phyloP scores from a whole-genome alignment of 306 rosid genomes.

The Albizia julibrissin region DNA sequence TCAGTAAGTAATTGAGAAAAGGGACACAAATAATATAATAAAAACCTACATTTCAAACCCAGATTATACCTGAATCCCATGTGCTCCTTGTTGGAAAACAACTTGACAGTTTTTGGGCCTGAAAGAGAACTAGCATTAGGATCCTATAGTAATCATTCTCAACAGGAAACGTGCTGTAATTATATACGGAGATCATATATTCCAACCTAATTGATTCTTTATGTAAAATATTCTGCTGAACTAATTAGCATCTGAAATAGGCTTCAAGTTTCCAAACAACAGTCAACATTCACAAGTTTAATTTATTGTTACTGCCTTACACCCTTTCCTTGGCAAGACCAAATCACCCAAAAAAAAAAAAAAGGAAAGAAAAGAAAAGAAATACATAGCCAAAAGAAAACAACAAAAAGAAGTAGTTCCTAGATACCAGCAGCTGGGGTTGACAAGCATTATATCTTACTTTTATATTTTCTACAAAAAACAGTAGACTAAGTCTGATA shows the following conservation, averaged over 20 bases:
- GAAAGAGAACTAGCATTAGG: constrained; percentile 39
- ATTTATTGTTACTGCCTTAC: neutral
- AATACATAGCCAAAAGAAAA: neutral
- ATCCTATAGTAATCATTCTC: constrained; percentile 19
- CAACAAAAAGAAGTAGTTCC: neutral
- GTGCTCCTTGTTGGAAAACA: constrained; percentile 93
- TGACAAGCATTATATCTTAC: neutral
- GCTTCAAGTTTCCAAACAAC: constrained; percentile 9
- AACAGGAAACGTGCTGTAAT: constrained; percentile 8
- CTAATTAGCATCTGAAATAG: constrained; percentile 2
- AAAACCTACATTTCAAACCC: constrained; percentile 15
- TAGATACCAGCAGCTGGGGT: neutral
- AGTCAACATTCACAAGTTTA: neutral
- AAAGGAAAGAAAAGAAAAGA: neutral
- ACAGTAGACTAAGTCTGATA: neutral
- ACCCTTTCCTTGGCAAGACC: neutral
- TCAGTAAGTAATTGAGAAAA: constrained; percentile 27
- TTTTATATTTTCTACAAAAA: neutral
- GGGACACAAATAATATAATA: constrained; percentile 13
- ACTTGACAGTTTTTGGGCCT: constrained; percentile 95
- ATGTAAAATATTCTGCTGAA: neutral
- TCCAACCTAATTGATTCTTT: neutral
- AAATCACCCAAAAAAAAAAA: too few species aligned
- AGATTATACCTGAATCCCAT: constrained; percentile 91
- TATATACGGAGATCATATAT: constrained; percentile 8